Evolutionary conservation across 306 rosid genomes (phyloP).

Genomic region (Abrus precatorius): DNA sequence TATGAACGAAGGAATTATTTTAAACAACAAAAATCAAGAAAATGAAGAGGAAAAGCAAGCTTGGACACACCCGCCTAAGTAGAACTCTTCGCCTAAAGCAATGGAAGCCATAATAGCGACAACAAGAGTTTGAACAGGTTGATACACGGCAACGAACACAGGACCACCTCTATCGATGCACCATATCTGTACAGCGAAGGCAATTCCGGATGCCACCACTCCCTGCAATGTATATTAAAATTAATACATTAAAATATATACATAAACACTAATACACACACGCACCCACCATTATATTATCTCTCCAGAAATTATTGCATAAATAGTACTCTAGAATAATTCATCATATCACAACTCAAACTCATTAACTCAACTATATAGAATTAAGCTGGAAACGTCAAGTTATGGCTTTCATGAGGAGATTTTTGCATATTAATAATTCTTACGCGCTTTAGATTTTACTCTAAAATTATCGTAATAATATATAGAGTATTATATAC

Average conservation of each 20-base stretch:
- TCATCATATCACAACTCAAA: constrained; percentile 51
- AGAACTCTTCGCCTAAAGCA: constrained; percentile 95
- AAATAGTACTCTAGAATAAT: constrained; percentile 32
- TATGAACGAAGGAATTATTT: background rate
- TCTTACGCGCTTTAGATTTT: background rate
- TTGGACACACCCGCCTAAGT: constrained; percentile 82
- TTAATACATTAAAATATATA: background rate
- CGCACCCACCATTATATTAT: constrained; percentile 20
- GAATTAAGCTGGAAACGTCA: background rate
- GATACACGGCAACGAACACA: constrained; percentile 97
- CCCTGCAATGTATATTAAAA: constrained; percentile 64
- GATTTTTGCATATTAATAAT: background rate
- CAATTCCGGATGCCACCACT: constrained; percentile 97
- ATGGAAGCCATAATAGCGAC: constrained; percentile 97
- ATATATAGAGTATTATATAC: too few relatives aligned
- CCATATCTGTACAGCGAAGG: constrained; percentile 99
- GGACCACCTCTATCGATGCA: constrained; percentile 99
- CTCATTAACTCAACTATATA: constrained; percentile 14
- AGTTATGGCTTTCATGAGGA: background rate
- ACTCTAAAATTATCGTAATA: background rate
- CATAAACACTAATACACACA: background rate
- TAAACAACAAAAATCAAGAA: background rate
- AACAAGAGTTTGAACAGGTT: constrained; percentile 97
- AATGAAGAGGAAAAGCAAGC: background rate
- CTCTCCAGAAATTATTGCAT: too few relatives aligned